A percentile compares a stretch with the other conserved stretches of the same genome.
Evolutionary conservation across 2,329 filamentous ascomycete genomes (phyloP).

Genomic region (Cadophora malorum): DNA sequence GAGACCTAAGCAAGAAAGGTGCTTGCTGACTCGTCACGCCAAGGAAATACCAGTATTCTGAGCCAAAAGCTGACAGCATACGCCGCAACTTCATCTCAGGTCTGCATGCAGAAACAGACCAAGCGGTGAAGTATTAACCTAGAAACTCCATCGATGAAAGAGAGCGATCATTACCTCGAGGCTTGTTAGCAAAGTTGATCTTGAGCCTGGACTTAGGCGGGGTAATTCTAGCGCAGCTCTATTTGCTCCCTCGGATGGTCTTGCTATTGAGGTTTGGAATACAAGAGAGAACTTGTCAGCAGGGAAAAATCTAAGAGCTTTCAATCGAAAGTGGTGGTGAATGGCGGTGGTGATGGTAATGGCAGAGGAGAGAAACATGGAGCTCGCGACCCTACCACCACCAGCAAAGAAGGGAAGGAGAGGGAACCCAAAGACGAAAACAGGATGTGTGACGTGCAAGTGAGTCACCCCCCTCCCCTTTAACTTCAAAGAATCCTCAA

Average conservation of each 20-base stretch:
- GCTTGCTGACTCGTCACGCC: background rate
- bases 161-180: too few relatives aligned
- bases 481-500: background rate
- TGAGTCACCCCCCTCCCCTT: background rate
- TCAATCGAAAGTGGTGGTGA: background rate
- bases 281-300: too few relatives aligned
- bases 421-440: background rate
- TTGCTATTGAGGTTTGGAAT: too few relatives aligned
- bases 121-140: background rate
- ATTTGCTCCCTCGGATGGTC: too few relatives aligned
- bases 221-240: too few relatives aligned
- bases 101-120: background rate
- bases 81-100: background rate
- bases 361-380: background rate
- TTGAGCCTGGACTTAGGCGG: too few relatives aligned
- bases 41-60: background rate
- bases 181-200: too few relatives aligned
- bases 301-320: too few relatives aligned
- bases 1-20: background rate
- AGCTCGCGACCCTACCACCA: background rate
- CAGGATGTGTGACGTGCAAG: conserved; percentile 1
- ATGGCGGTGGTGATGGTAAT: background rate
- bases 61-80: conserved; percentile 1
- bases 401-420: conserved; percentile 1
- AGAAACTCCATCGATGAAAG: too few relatives aligned